Evolutionary conservation across 805 yeast species (phyloP).

Genomic region (Lipomyces yamanashiensis): DNA sequence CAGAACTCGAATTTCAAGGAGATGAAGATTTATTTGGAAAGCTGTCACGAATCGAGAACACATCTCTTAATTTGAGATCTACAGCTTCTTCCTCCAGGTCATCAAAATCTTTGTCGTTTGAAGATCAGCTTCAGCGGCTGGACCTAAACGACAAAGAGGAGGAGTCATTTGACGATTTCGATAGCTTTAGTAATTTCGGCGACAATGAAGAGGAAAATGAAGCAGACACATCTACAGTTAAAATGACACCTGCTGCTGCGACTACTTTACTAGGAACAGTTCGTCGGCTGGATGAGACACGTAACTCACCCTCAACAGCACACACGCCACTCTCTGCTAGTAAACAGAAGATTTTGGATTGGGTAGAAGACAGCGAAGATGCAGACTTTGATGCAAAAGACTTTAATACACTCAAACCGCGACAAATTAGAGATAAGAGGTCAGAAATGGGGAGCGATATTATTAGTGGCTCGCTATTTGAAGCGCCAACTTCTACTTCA

Average conservation of each 20-base stretch:
- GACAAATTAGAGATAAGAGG: not conserved
- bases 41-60: constrained; percentile 17
- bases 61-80: not conserved
- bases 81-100: constrained; percentile 14
- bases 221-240: constrained; percentile 4
- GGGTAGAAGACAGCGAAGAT: constrained; percentile 16
- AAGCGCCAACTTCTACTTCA: not conserved
- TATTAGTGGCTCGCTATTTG: constrained; percentile 15
- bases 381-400: constrained; percentile 4
- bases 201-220: constrained; percentile 12
- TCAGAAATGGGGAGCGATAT: not conserved
- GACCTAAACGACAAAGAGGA: constrained; percentile 1
- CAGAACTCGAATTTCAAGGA: constrained; percentile 28
- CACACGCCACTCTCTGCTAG: no score
- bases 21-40: constrained; percentile 24
- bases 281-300: not conserved
- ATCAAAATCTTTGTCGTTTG: constrained; percentile 7
- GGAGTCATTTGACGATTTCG: constrained; percentile 9
- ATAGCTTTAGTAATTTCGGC: constrained; percentile 3
- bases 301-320: not conserved
- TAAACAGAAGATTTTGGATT: not conserved
- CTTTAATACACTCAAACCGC: constrained; percentile 9
- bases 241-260: constrained; percentile 9
- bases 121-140: constrained; percentile 2
- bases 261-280: not conserved